Conservation (phyloP, 768 basidiomycete genomes). For the Strobilomyces confusus region DNA sequence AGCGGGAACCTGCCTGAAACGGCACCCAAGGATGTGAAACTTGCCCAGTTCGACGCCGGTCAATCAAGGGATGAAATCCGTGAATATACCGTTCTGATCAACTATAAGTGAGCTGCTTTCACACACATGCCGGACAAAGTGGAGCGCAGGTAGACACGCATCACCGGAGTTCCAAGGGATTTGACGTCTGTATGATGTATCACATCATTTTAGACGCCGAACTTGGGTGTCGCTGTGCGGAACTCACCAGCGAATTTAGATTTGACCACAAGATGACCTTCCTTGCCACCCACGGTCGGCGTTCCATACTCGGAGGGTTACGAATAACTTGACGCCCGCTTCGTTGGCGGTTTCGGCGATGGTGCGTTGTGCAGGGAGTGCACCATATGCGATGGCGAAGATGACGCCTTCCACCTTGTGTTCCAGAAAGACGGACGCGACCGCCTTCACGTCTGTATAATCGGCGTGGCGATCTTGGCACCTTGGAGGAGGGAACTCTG, state of each 20-base stretch:
- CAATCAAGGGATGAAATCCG: slow-evolving; percentile 29
- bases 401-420: slow-evolving; percentile 34
- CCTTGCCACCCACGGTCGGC: slow-evolving; percentile 31
- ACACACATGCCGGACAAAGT: not conserved
- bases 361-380: slow-evolving; percentile 20
- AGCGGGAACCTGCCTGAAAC: slow-evolving; percentile 27
- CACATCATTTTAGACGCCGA: not conserved
- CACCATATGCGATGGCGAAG: slow-evolving; percentile 31
- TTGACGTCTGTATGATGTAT: slow-evolving; percentile 23
- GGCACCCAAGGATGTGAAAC: slow-evolving; percentile 32
- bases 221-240: not conserved
- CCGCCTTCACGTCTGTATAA: slow-evolving; percentile 20
- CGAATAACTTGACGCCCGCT: slow-evolving; percentile 36
- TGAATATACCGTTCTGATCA: slow-evolving; percentile 33
- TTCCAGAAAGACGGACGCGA: slow-evolving; percentile 27
- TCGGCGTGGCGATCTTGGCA: slow-evolving; percentile 28
- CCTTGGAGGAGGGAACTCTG: slow-evolving; percentile 22
- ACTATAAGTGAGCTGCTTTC: not conserved
- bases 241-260: slow-evolving; percentile 27
- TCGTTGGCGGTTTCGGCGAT: slow-evolving; percentile 35
- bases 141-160: slow-evolving; percentile 32
- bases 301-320: slow-evolving; percentile 38
- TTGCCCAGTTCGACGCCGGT: slow-evolving; percentile 27
- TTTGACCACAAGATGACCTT: slow-evolving; percentile 24
- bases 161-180: slow-evolving; percentile 26